A percentile compares a stretch with the other conserved stretches of the same genome.
Conservation (phyloP, 805 yeast genomes). For the Diddensiella transvaalensis region DNA sequence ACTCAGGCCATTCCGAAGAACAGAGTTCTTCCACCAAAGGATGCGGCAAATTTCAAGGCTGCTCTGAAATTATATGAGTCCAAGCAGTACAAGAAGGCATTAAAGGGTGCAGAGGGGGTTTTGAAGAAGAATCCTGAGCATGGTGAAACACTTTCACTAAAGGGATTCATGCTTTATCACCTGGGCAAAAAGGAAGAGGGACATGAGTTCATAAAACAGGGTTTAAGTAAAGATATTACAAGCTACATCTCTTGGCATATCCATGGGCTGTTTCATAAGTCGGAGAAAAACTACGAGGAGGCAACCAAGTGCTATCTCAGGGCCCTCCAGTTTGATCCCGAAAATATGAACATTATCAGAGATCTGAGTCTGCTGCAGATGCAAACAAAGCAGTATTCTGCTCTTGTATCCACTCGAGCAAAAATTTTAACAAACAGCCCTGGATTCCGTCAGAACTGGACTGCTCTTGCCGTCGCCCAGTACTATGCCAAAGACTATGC, state of each 20-base stretch:
- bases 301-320: conserved; percentile 76
- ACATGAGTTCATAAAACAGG: conserved; percentile 55
- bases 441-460: conserved; percentile 89
- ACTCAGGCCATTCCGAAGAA: conserved; percentile 24
- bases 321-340: conserved; percentile 73
- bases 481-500: conserved; percentile 65
- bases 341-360: conserved; percentile 72
- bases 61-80: conserved; percentile 80
- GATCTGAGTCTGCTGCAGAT: conserved; percentile 78
- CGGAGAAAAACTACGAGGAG: conserved; percentile 62
- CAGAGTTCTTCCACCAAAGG: conserved; percentile 46
- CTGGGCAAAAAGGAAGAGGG: conserved; percentile 63
- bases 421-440: conserved; percentile 66
- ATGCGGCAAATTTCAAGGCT: conserved; percentile 70
- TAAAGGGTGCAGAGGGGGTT: conserved; percentile 69
- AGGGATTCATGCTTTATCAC: conserved; percentile 66
- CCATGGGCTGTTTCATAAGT: conserved; percentile 77
- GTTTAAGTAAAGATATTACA: conserved; percentile 52
- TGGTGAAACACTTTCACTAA: conserved; percentile 78
- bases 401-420: conserved; percentile 60
- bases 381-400: conserved; percentile 71
- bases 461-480: conserved; percentile 80
- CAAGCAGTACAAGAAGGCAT: conserved; percentile 82
- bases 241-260: conserved; percentile 80
- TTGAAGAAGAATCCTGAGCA: conserved; percentile 72